Evolutionary conservation across 164 flowering plant species (phyloP).

Genomic region (Piper betle): DNA sequence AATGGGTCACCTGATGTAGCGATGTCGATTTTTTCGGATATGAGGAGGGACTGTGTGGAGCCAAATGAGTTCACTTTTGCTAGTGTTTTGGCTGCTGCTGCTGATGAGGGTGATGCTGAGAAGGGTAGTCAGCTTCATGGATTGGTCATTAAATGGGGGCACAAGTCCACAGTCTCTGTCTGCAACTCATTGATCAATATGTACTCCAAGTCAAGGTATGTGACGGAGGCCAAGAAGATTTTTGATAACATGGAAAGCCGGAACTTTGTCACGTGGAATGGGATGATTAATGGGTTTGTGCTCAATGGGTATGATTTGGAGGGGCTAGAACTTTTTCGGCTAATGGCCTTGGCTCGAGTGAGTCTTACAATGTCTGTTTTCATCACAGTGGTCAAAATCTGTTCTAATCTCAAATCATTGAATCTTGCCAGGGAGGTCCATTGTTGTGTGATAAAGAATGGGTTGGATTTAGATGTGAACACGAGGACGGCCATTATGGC

Average conservation of each 20-base stretch:
- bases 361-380: slow-evolving; percentile 34
- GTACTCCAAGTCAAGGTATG: slow-evolving; percentile 53
- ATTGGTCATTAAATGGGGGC: slow-evolving; percentile 50
- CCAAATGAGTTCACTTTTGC: slow-evolving; percentile 70
- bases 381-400: slow-evolving; percentile 41
- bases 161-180: slow-evolving; percentile 27
- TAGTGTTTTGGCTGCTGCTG: slow-evolving; percentile 51
- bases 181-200: slow-evolving; percentile 68
- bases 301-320: slow-evolving; percentile 44
- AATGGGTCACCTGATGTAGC: slow-evolving; percentile 34
- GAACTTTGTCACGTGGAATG: slow-evolving; percentile 63
- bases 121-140: slow-evolving; percentile 47
- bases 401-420: slow-evolving; percentile 42
- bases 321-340: slow-evolving; percentile 42
- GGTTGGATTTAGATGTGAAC: slow-evolving; percentile 30
- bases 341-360: slow-evolving; percentile 43
- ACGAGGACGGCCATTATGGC: slow-evolving; percentile 55
- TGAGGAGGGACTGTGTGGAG: slow-evolving; percentile 45
- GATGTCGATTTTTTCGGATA: slow-evolving; percentile 26
- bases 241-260: slow-evolving; percentile 37
- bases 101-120: slow-evolving; percentile 25
- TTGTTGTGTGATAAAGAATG: slow-evolving; percentile 36
- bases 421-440: slow-evolving; percentile 58
- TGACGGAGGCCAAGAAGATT: slow-evolving; percentile 36
- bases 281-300: slow-evolving; percentile 57